Evolutionary conservation across 345 rosid genomes (phyloP).

Genomic region (Eucalyptus globulus): DNA sequence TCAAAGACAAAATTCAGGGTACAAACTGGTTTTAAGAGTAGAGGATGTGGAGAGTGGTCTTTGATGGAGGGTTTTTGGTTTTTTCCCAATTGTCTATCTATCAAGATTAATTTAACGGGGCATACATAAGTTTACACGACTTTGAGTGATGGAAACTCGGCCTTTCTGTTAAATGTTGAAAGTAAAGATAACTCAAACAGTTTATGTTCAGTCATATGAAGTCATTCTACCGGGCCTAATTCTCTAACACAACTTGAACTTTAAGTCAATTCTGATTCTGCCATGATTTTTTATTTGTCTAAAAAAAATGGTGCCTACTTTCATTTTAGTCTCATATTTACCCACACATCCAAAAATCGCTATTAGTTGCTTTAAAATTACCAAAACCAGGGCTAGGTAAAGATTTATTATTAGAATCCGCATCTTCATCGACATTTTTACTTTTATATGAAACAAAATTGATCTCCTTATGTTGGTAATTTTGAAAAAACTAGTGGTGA

Average conservation of each 20-base stretch:
- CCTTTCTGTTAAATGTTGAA: not conserved
- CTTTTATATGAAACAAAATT: not conserved
- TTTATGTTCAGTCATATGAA: not conserved
- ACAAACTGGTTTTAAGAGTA: not conserved
- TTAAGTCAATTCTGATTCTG: not conserved
- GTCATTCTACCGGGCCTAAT: not conserved
- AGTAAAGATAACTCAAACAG: not conserved
- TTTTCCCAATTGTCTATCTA: not conserved
- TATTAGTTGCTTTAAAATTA: not conserved
- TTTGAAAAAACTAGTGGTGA: not conserved
- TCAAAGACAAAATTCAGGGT: not conserved
- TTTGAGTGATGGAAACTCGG: not conserved
- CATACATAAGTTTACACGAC: not conserved
- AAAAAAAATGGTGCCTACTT: not conserved
- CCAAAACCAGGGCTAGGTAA: not conserved
- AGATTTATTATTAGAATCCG: not conserved
- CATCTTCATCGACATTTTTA: not conserved
- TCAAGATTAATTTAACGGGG: not conserved
- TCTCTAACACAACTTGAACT: not conserved
- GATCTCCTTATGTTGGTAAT: not conserved
- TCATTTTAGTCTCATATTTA: not conserved
- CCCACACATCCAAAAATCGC: fast-evolving
- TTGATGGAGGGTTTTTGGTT: not conserved
- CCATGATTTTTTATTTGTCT: not conserved
- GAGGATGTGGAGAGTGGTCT: not conserved